Evolutionary conservation across 352 stramenopile species (phyloP), one percentile per base, ranked within the genome.

Genomic region (Pythium monospermum): DNA sequence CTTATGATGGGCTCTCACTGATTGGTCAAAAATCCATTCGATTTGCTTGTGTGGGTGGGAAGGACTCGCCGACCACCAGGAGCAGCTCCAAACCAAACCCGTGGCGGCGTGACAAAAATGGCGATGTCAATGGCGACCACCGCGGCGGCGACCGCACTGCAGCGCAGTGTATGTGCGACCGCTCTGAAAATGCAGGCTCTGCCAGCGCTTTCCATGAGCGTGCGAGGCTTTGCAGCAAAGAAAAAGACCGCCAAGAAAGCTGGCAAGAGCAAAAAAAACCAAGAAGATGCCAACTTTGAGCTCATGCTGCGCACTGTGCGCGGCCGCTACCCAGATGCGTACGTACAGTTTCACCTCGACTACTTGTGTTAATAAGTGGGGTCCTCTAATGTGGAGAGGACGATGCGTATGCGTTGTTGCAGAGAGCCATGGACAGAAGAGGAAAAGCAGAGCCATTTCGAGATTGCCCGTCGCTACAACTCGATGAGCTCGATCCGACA

Each of bases 401-500:
- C 53, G 15, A 18, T 37, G 37, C 55, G 26, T 64, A 5, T 39
- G 12, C 41, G 22, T 30, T 16, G 6, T 10, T 51, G 26, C 37
- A 92, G 81, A 0, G 74, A 87, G 55, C 76, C 83, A 49, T 94
- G 76, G 66, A 84, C 77, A 59, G 80, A 85, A 28, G 83, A 93
- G 57, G 79, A 95, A 49, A 69, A 85, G 62, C 60, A 76, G 64
- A 70, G 73, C 33, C 77, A 87, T 63, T 71, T 85, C 53, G 82
- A 89, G 56, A 87, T 95, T 36, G 86, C 77, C 23, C 83, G 71
- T 47, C 76, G 72, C 48, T 95, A 82, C 69, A 94, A 95, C 66
- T 38, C 38, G 16, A 85, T 90, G 80, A 88, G 60, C 46, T 71
- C 66, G 44, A 87, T 92, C 43, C 71, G 73, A 69, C 84, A 94